Evolutionary conservation across 176 grass and related monocot genomes (phyloP).

Genomic region (Neostapfia colusana): DNA sequence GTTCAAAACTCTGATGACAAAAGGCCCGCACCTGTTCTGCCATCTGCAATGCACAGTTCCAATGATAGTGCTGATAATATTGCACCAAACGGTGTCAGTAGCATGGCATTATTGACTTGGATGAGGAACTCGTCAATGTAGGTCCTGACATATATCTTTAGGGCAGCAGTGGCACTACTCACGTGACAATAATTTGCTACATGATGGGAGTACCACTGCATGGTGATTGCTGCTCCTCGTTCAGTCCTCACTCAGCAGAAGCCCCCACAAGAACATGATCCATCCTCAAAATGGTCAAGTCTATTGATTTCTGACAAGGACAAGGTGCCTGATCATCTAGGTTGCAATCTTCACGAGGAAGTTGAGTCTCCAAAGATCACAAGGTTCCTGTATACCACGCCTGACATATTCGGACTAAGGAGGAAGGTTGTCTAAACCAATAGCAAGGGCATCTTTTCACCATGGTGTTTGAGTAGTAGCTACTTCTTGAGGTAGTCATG

Average conservation of each 20-base stretch:
- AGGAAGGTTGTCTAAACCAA: conserved; percentile 32
- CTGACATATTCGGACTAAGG: conserved; percentile 19
- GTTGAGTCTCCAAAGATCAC: conserved; percentile 37
- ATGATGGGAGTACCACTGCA: conserved; percentile 39
- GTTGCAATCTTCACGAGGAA: conserved; percentile 38
- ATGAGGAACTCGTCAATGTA: conserved; percentile 36
- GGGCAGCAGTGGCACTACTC: conserved; percentile 41
- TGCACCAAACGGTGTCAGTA: conserved; percentile 41
- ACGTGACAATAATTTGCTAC: conserved; percentile 56
- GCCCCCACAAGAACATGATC: conserved; percentile 58
- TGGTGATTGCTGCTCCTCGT: conserved; percentile 35
- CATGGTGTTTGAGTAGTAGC: conserved; percentile 22
- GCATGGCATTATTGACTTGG: conserved; percentile 56
- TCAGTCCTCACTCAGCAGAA: conserved; percentile 46
- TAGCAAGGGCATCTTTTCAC: conserved; percentile 24
- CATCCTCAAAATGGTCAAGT: conserved; percentile 58
- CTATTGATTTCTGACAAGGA: conserved; percentile 40
- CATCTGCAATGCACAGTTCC: conserved; percentile 42
- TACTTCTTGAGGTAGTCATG: conserved; percentile 17
- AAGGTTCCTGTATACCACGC: conserved; percentile 34
- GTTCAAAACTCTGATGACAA: conserved; percentile 15
- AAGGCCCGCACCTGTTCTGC: conserved; percentile 41
- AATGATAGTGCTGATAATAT: conserved; percentile 38
- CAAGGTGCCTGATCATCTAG: conserved; percentile 26
- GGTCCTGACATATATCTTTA: conserved; percentile 54